Conservation (phyloP, 225 moss, liverwort and hornwort genomes). For the Physcomitrium patens region DNA sequence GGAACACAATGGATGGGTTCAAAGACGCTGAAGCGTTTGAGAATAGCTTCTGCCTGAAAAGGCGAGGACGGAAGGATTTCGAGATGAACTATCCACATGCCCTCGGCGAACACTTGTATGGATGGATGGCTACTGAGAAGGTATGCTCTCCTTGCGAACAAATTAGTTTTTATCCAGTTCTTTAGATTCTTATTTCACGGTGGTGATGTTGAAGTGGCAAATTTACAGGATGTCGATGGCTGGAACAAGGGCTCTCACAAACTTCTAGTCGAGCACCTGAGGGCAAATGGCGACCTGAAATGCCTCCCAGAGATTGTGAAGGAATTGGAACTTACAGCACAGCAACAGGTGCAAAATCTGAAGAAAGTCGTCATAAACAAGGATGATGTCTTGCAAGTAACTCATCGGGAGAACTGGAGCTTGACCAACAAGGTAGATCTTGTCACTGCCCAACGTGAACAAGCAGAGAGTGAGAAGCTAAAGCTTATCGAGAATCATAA, state of each 20-base stretch:
- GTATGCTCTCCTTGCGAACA: constrained; percentile 22
- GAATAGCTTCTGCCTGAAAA: constrained; percentile 49
- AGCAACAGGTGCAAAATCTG: constrained; percentile 31
- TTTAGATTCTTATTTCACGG: neutral
- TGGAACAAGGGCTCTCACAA: constrained; percentile 19
- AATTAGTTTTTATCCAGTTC: neutral
- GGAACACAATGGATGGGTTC: constrained; percentile 60
- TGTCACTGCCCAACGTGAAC: constrained; percentile 27
- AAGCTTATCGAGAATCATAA: constrained; percentile 34
- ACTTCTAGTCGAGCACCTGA: constrained; percentile 40
- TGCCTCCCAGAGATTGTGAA: constrained; percentile 24
- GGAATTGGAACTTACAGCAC: constrained; percentile 28
- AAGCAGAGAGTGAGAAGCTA: constrained; percentile 34
- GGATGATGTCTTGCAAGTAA: constrained; percentile 12
- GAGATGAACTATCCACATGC: constrained; percentile 31
- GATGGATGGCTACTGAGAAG: constrained; percentile 76
- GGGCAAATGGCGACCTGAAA: constrained; percentile 34
- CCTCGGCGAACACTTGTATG: constrained; percentile 56
- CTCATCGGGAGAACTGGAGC: constrained; percentile 11
- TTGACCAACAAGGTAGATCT: constrained; percentile 27
- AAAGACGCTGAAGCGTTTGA: constrained; percentile 85
- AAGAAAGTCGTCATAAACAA: constrained; percentile 25
- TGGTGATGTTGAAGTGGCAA: neutral
- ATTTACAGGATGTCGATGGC: constrained; percentile 41
- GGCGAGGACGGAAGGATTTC: constrained; percentile 64